Base-by-base conservation (phyloP, 164 flowering plant genomes). In the Piper betle region DNA sequence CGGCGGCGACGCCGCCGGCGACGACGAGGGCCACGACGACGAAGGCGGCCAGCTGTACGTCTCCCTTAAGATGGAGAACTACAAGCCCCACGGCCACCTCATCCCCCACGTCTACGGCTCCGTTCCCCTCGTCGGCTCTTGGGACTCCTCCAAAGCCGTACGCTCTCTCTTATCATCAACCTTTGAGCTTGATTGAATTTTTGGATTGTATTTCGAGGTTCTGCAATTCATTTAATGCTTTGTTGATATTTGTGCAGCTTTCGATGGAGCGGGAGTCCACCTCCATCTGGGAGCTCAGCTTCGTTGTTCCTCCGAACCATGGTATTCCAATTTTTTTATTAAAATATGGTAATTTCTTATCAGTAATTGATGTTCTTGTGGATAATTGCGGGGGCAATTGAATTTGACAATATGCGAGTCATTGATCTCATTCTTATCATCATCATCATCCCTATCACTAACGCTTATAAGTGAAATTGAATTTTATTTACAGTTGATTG, bases 121-220 rank as follows among this genome's bases (percentile, higher is more conserved):
- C 20, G 94, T 78, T 7, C 96, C 99, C 52, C 86, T 93, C 37
- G 78, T 90, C 25, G 97, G 97, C 71, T 90, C 94, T 33, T 90
- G 96, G 91, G 99, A 93, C 66, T 60, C 87, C 19, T 84, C 90
- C 19, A 86, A 81, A 86, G 96, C 97, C 37, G 98, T 92, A 77
- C 70, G 19, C 25, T 33, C 33, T 3, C 8, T 4, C 8, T 19
- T 4, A 16, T 20, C 37, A 19, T 37, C 41, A 16, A 19, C 33
- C 33, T 25, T 25, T 25, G 33, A 25, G 33, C 33, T 25, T 25
- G 33, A 25, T 2, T 25, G 33, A 2, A 25, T 25, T 25, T 25
- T 25, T 25, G 33, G 33, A 25, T 25, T 25, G 33, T 1, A 25
- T 25, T 25, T 25, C 33, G 33, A 25, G 33, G 33, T 25, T 25